Percentiles rank a stretch among this genome's conserved stretches.
Conservation (phyloP, 2,329 filamentous ascomycete genomes). For the Venturia pyrina region DNA sequence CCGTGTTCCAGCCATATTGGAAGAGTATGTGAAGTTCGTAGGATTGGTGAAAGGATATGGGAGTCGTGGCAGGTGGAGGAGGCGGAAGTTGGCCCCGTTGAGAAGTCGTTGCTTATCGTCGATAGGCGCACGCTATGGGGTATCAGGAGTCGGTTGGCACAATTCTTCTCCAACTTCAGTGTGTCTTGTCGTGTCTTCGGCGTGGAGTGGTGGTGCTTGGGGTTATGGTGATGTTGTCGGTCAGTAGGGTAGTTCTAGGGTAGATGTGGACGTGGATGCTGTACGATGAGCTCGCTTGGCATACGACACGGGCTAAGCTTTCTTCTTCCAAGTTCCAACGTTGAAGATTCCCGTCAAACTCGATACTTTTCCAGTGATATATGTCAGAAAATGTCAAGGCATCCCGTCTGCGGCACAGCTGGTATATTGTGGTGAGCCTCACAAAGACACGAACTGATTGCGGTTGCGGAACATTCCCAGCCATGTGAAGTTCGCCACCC, state of each 20-base stretch:
- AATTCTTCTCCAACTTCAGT: not conserved
- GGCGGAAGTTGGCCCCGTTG: slow-evolving; percentile 4
- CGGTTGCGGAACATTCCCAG: too few relatives aligned
- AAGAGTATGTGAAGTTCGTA: slow-evolving; percentile 8
- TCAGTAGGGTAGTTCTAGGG: not conserved
- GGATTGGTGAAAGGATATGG: slow-evolving; percentile 2
- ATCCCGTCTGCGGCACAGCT: not conserved
- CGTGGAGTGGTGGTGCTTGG: not conserved
- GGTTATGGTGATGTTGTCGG: not conserved
- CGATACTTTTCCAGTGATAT: not conserved
- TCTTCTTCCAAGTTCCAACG: not conserved
- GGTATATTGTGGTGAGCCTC: not conserved
- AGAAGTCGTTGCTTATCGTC: not conserved
- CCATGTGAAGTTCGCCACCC: not conserved
- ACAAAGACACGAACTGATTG: not conserved
- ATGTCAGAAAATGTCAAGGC: not conserved
- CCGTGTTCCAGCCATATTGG: slow-evolving; percentile 80
- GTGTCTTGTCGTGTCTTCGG: not conserved
- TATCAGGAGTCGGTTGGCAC: not conserved
- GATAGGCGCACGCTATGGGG: not conserved
- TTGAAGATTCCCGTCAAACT: not conserved
- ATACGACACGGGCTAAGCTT: not conserved
- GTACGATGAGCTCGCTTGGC: too few relatives aligned
- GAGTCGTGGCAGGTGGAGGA: slow-evolving; percentile 13
- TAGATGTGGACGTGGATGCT: not conserved